phyloP scores from a whole-genome alignment of 306 rosid genomes.

The Rosa multiflora region DNA sequence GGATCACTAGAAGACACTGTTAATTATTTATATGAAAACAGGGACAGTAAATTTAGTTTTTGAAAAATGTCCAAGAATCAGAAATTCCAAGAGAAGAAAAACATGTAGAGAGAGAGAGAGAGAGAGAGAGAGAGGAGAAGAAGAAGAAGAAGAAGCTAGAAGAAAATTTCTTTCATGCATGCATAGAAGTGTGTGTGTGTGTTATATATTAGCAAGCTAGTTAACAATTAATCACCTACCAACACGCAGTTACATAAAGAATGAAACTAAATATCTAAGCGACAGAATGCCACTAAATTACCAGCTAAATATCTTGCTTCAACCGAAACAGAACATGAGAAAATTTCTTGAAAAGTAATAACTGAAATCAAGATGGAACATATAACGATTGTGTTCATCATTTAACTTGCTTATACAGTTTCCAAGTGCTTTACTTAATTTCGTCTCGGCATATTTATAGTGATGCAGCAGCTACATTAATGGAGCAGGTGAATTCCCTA shows the following conservation, averaged over 20 bases:
- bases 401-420: background rate
- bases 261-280: background rate
- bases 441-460: background rate
- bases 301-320: slow-evolving; percentile 15
- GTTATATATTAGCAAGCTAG: background rate
- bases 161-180: background rate
- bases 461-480: background rate
- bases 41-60: too few species aligned
- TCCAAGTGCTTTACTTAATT: background rate
- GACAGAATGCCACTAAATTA: background rate
- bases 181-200: too few species aligned
- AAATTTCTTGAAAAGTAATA: background rate
- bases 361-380: background rate
- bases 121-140: too few species aligned
- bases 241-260: background rate
- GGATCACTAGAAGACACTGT: too few species aligned
- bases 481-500: background rate
- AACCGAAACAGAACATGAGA: background rate
- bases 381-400: background rate
- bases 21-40: too few species aligned
- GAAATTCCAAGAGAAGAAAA: background rate
- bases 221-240: too few species aligned
- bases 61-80: too few species aligned
- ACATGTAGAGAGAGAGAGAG: too few species aligned
- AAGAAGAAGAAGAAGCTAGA: too few species aligned